A percentile compares a stretch with the other conserved stretches of the same genome.
phyloP scores from a whole-genome alignment of 2,329 filamentous ascomycete genomes.

The Xylariaceae sp. region DNA sequence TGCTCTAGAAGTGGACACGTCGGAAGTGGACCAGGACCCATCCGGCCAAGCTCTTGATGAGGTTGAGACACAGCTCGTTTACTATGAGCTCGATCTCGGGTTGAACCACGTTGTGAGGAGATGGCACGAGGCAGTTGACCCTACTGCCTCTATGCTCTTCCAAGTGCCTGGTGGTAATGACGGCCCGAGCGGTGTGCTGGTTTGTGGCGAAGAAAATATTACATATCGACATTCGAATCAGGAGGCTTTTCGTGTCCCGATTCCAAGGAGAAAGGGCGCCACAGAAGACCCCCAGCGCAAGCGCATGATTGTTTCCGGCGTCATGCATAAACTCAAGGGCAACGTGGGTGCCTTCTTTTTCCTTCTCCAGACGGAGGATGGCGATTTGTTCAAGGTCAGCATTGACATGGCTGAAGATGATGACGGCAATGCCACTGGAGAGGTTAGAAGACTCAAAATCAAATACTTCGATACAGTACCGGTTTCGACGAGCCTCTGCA shows the following conservation, averaged over 20 bases:
- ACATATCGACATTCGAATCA: conserved; percentile 98
- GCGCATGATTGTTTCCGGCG: conserved; percentile 83
- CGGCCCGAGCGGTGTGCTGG: conserved; percentile 91
- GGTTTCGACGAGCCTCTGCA: conserved; percentile 84
- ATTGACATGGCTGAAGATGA: conserved; percentile 89
- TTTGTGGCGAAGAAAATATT: conserved; percentile 92
- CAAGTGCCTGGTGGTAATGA: conserved; percentile 94
- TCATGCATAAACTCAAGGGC: conserved; percentile 95
- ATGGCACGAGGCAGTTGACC: conserved; percentile 93
- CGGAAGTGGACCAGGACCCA: conserved; percentile 88
- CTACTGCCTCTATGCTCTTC: conserved; percentile 87
- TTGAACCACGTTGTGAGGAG: conserved; percentile 96
- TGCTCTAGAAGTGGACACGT: conserved; percentile 91
- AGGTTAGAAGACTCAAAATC: conserved; percentile 84
- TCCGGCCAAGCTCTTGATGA: conserved; percentile 82
- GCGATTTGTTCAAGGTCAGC: conserved; percentile 96
- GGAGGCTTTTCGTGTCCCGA: conserved; percentile 84
- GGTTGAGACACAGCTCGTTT: conserved; percentile 88
- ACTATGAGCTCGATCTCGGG: conserved; percentile 96
- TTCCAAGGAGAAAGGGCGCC: conserved; percentile 84
- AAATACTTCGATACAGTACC: conserved; percentile 99
- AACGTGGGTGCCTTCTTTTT: conserved; percentile 92
- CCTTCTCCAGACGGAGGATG: conserved; percentile 92
- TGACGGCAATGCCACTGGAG: conserved; percentile 77
- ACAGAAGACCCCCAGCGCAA: conserved; percentile 94